phyloP scores from a whole-genome alignment of 2,329 filamentous ascomycete genomes.

The Colletotrichum australisinense region DNA sequence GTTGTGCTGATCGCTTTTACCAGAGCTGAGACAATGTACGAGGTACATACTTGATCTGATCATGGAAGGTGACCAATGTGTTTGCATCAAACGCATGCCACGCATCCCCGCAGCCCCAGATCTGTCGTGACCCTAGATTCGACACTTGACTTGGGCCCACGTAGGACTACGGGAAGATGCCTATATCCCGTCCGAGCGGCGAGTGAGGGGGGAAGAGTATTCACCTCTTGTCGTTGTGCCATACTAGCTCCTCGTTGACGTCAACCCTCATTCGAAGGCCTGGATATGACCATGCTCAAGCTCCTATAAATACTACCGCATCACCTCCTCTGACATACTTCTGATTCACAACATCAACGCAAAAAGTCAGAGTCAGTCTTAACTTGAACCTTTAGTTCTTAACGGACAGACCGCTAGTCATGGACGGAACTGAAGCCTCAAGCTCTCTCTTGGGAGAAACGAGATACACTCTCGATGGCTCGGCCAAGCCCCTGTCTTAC shows the following conservation, averaged over 20 bases:
- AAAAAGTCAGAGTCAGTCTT: too few species aligned
- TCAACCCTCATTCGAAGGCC: neutral
- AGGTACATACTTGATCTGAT: neutral
- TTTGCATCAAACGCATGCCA: neutral
- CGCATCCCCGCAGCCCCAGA: neutral
- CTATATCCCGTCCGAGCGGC: neutral
- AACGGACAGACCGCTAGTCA: neutral
- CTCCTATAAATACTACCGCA: neutral
- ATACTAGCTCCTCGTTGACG: neutral
- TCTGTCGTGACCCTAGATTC: neutral
- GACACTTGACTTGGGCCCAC: neutral
- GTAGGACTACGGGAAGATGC: neutral
- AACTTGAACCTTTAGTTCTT: neutral
- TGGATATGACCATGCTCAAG: too few species aligned
- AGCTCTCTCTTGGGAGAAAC: neutral
- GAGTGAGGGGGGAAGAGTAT: neutral
- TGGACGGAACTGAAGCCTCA: neutral
- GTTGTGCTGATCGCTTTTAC: neutral
- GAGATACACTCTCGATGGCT: conserved; percentile 2
- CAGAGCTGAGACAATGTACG: neutral
- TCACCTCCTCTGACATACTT: neutral
- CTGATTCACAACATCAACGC: too few species aligned
- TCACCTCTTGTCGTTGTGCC: neutral
- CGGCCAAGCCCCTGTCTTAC: conserved; percentile 15
- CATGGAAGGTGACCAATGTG: neutral